A percentile compares a stretch with the other conserved stretches of the same genome.
Evolutionary conservation across 129 eudicot genomes (phyloP).

Genomic region (Lactuca sativa): DNA sequence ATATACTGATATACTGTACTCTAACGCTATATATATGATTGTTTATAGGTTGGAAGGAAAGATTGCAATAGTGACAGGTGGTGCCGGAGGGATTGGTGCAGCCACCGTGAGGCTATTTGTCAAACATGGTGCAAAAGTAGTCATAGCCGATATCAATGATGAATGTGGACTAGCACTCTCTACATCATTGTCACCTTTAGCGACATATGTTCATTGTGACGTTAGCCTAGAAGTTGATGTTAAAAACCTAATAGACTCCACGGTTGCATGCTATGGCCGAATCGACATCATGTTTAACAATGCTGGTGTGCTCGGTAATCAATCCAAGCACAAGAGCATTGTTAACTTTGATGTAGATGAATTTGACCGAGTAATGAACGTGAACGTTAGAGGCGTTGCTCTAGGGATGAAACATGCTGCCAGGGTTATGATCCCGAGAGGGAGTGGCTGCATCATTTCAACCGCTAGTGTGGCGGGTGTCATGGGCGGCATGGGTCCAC

Average conservation of each 20-base stretch:
- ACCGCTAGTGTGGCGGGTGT: constrained; percentile 83
- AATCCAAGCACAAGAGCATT: constrained; percentile 65
- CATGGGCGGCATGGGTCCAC: constrained; percentile 84
- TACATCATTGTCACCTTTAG: constrained; percentile 44
- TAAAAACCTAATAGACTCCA: constrained; percentile 38
- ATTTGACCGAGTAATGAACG: constrained; percentile 58
- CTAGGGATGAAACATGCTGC: constrained; percentile 87
- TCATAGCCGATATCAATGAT: constrained; percentile 76
- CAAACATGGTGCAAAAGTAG: constrained; percentile 74
- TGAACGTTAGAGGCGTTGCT: constrained; percentile 69
- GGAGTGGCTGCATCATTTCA: constrained; percentile 69
- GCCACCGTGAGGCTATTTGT: constrained; percentile 72
- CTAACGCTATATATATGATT: neutral
- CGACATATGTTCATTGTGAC: constrained; percentile 67
- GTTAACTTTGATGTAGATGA: constrained; percentile 59
- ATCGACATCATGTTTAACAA: constrained; percentile 77
- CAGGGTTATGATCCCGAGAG: constrained; percentile 67
- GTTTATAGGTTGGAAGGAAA: constrained; percentile 80
- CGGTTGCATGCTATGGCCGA: constrained; percentile 46
- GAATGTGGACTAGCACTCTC: constrained; percentile 50
- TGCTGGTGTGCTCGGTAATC: constrained; percentile 81
- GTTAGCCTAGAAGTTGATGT: constrained; percentile 70
- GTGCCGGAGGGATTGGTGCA: constrained; percentile 87
- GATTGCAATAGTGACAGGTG: constrained; percentile 88
- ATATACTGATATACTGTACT: neutral